A percentile compares a stretch with the other conserved stretches of the same genome.
phyloP scores from a whole-genome alignment of 495 filamentous ascomycete genomes.

The Talaromyces liani region DNA sequence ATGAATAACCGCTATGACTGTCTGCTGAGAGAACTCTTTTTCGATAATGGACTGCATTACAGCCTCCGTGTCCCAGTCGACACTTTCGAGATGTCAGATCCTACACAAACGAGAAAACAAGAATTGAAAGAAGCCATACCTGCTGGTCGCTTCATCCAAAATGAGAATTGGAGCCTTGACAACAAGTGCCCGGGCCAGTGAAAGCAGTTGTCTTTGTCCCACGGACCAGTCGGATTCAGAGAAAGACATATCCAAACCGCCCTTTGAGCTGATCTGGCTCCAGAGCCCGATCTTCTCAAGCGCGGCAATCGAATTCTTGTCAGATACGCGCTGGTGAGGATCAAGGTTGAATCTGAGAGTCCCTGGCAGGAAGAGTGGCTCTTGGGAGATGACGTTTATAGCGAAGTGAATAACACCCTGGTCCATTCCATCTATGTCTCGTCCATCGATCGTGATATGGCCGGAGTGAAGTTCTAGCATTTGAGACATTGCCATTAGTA shows the following conservation, averaged over 20 bases:
- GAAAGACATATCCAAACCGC: conserved; percentile 16
- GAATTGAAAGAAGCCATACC: background rate
- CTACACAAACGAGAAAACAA: background rate
- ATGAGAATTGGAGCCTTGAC: conserved; percentile 15
- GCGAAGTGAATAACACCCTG: conserved; percentile 13
- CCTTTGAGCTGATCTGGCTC: conserved; percentile 12
- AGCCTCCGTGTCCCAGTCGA: conserved; percentile 18
- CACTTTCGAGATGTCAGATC: conserved; percentile 7
- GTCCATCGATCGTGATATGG: conserved; percentile 11
- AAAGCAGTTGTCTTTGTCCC: conserved; percentile 39
- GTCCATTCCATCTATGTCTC: conserved; percentile 14
- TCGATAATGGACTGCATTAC: conserved; percentile 20
- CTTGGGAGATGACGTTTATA: conserved; percentile 28
- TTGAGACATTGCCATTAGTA: conserved; percentile 10
- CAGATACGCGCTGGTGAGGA: conserved; percentile 13
- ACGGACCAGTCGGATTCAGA: conserved; percentile 16
- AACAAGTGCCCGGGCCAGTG: conserved; percentile 10
- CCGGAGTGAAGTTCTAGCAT: conserved; percentile 10
- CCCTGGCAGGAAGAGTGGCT: conserved; percentile 23
- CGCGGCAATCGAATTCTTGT: conserved; percentile 15
- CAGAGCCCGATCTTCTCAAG: conserved; percentile 17
- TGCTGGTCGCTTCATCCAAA: conserved; percentile 23
- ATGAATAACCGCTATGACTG: conserved; percentile 38
- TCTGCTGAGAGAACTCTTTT: conserved; percentile 26
- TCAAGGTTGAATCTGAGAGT: conserved; percentile 27